Evolutionary conservation across 2,329 filamentous ascomycete species (phyloP), one percentile per base, ranked within the genome.

Genomic region (Exutisphaerella laricina): DNA sequence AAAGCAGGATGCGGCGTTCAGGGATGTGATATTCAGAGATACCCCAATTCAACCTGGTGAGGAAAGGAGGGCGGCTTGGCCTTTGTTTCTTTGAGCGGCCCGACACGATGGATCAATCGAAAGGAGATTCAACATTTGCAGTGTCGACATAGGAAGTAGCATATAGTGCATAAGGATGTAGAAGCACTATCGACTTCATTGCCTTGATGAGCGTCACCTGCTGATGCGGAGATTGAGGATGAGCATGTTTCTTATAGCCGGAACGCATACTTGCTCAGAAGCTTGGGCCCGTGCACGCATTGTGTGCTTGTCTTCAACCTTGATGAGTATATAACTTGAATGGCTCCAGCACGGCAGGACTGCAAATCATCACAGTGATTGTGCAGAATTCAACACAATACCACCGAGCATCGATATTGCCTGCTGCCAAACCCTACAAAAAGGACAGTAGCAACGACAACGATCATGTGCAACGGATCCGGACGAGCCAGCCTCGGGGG

Each of bases 11-110:
- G 36, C n/a, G 35, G 30, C 43, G 42, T 50, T 51, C 18, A 26
- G 37, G 38, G 29, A 22, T 36, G n/a, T 32, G 22, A 20, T 34
- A 42, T 43, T 41, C 46, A 41, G 46, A 58, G 54, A 59, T 58
- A 59, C 58, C 56, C 58, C 56, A 60, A 59, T 60, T 57, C 59
- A 60, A 57, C 50, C 56, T 57, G 50, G 23, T 17, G 18, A 21
- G 30, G 20, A 17, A 35, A 18, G 22, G 25, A 35, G 29, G 29
- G 30, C 12, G 21, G 30, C 4, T 16, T 12, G 17, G 30, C 16
- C 30, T 10, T 18, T 33, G 20, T 33, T 18, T 18, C n/a, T 10
- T 33, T 8, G 3, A 7, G 2, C 20, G 30, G 30, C 30, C n/a
- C n/a, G n/a, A 33, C 30, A n/a, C 14, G 9, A 33, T 18, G 30